These are phyloP conservation scores for Coniochaeta hoffmannii DNA, from an alignment of 2,329 filamentous ascomycete species.

Conservation along the genomic window DNA sequence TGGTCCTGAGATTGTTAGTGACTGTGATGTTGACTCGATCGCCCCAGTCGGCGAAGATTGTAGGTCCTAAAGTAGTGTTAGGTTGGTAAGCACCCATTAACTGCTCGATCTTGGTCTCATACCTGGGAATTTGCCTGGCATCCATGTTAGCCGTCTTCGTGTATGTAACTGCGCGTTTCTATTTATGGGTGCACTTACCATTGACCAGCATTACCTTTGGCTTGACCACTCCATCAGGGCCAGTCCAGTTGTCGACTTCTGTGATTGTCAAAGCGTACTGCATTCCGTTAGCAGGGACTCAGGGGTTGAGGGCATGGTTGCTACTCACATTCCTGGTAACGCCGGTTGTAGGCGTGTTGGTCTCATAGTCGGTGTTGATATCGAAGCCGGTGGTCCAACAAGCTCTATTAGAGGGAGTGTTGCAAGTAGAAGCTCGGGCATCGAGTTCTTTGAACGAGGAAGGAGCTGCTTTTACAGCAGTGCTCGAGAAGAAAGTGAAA, in stretches of 20 bases:
- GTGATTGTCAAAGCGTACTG: constrained; percentile 20
- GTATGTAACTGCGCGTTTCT: constrained; percentile 12
- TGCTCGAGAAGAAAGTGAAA: neutral
- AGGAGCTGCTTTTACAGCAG: neutral
- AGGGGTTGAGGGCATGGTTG: neutral
- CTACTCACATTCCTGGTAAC: constrained; percentile 11
- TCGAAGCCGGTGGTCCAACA: constrained; percentile 20
- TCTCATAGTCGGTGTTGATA: constrained; percentile 22
- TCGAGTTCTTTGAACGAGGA: neutral
- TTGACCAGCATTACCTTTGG: constrained; percentile 39
- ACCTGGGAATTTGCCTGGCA: constrained; percentile 8
- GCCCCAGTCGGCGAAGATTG: constrained; percentile 45
- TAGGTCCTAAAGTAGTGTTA: constrained; percentile 34
- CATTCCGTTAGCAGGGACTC: neutral
- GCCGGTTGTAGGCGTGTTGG: constrained; percentile 15
- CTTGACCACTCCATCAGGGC: constrained; percentile 20
- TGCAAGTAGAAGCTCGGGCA: constrained; percentile 10
- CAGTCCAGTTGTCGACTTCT: constrained; percentile 19
- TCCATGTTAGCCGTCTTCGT: neutral
- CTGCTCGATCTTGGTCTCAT: constrained; percentile 6
- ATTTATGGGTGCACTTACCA: constrained; percentile 23
- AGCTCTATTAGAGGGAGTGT: constrained; percentile 18
- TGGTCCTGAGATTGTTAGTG: constrained; percentile 52
- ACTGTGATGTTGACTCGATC: constrained; percentile 51
- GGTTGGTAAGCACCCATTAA: neutral